Evolutionary conservation across 257 asterid genomes (phyloP), one percentile per base, ranked within the genome.

Genomic region (Voacanga thouarsii): DNA sequence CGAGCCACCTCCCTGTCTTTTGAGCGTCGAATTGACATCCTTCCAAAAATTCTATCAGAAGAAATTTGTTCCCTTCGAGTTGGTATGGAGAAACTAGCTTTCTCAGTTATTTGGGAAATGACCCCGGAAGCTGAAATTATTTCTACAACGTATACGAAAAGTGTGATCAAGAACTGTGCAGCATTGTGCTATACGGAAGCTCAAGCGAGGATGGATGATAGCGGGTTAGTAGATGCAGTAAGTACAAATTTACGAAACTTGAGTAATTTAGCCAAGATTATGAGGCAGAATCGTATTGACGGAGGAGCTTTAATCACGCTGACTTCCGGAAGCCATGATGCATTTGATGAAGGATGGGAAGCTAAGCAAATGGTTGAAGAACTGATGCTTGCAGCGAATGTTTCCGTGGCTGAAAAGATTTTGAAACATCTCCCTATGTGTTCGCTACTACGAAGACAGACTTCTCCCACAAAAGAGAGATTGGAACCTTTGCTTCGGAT

Each of bases 321-420:
- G 87, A 98, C 99, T 75, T 96, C 99, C 15, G 99, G 99, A 93
- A 89, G 93, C 99, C 99, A 96, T 79, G 97, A 96, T 72, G 98
- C 99, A 76, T 97, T 96, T 84, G 99, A 96, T 84, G 89, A 93
- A 14, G 99, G 99, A 93, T 89, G 75, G 90, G 99, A 93, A 88
- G 99, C 99, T 74, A 96, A 96, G 84, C 99, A 96, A 90, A 96
- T 96, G 99, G 93, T 96, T 49, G 98, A 96, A 84, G 99, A 96
- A 89, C 93, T 93, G 82, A 96, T 96, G 99, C 99, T 96, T 88
- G 98, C 98, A 61, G 97, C 99, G 77, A 96, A 93, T 80, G 90
- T 96, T 81, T 91, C 99, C 45, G 99, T 96, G 81, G 96, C 98
- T 82, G 88, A 89, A 86, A 92, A 92, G 77, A 90, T 96, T 87